phyloP scores from a whole-genome alignment of 2,329 filamentous ascomycete genomes.

The Claviceps capensis region DNA sequence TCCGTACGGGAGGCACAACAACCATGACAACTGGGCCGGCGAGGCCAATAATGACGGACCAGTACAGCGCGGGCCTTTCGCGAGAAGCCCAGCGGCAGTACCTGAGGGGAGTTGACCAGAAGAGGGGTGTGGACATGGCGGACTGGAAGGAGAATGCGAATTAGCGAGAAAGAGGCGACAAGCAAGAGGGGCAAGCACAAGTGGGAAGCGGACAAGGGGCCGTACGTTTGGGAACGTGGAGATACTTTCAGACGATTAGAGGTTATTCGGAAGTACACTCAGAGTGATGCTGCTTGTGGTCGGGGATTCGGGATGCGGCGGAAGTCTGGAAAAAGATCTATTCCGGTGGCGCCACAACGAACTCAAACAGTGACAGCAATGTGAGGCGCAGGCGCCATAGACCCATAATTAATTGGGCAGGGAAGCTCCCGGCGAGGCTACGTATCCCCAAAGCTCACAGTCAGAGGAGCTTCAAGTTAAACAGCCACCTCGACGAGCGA shows the following conservation, averaged over 20 bases:
- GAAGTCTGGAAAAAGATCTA: not conserved
- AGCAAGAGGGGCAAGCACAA: not conserved
- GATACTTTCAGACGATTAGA: not conserved
- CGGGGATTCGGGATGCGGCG: not conserved
- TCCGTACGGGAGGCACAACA: constrained; percentile 60
- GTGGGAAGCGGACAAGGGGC: not conserved
- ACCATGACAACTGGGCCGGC: constrained; percentile 58
- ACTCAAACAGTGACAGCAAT: not conserved
- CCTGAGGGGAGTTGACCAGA: constrained; percentile 72
- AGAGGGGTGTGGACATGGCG: constrained; percentile 55
- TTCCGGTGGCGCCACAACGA: not conserved
- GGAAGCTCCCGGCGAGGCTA: constrained; percentile 17
- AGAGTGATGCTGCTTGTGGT: not conserved
- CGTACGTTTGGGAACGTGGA: too few relatives aligned
- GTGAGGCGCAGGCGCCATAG: not conserved
- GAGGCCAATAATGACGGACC: constrained; percentile 61
- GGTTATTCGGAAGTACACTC: not conserved
- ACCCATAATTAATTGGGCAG: not conserved
- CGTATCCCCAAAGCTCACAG: constrained; percentile 18
- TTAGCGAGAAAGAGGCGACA: not conserved
- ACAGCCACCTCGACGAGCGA: constrained; percentile 3
- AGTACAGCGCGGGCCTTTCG: constrained; percentile 86
- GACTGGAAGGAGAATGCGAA: not conserved
- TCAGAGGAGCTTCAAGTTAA: constrained; percentile 5
- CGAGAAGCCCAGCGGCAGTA: constrained; percentile 82